A percentile compares a stretch with the other conserved stretches of the same genome.
phyloP scores from a whole-genome alignment of 2,329 filamentous ascomycete genomes.

The Cyphellophora attinorum region DNA sequence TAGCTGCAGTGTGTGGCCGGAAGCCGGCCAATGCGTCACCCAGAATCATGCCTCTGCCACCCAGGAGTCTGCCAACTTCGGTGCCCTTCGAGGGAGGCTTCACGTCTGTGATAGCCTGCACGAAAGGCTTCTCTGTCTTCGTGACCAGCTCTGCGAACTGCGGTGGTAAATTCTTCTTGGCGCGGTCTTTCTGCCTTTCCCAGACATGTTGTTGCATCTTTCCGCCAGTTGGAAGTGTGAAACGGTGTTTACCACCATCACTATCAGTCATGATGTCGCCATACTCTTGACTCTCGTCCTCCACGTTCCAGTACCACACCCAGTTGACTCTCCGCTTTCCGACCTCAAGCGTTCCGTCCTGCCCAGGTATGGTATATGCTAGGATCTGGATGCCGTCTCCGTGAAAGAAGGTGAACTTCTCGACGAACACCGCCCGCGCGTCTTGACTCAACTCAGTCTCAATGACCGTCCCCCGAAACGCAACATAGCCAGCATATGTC shows the following conservation, averaged over 20 bases:
- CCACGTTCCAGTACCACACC: conserved; percentile 35
- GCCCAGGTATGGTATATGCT: conserved; percentile 33
- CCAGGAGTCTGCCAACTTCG: conserved; percentile 6
- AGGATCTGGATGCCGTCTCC: conserved; percentile 29
- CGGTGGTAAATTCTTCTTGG: conserved; percentile 26
- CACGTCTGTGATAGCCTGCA: conserved; percentile 19
- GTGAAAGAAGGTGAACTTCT: conserved; percentile 34
- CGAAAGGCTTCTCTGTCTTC: conserved; percentile 31
- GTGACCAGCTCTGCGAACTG: conserved; percentile 33
- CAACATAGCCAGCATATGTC: conserved; percentile 29
- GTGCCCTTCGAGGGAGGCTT: conserved; percentile 6
- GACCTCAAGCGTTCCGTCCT: conserved; percentile 27
- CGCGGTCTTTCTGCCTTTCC: conserved; percentile 25
- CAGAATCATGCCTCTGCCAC: conserved; percentile 21
- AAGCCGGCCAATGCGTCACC: conserved; percentile 38
- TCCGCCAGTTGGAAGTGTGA: conserved; percentile 26
- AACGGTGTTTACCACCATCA: conserved; percentile 21
- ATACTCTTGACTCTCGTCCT: conserved; percentile 13
- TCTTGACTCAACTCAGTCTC: conserved; percentile 19
- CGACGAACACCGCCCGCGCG: conserved; percentile 22
- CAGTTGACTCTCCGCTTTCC: conserved; percentile 35
- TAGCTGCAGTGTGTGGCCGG: conserved; percentile 35
- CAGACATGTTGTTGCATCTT: conserved; percentile 23
- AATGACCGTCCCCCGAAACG: conserved; percentile 31
- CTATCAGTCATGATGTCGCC: conserved; percentile 23